Percentiles rank a stretch among this genome's conserved stretches.
Evolutionary conservation across 805 yeast genomes (phyloP).

Genomic region (Debaryomyces hansenii): DNA sequence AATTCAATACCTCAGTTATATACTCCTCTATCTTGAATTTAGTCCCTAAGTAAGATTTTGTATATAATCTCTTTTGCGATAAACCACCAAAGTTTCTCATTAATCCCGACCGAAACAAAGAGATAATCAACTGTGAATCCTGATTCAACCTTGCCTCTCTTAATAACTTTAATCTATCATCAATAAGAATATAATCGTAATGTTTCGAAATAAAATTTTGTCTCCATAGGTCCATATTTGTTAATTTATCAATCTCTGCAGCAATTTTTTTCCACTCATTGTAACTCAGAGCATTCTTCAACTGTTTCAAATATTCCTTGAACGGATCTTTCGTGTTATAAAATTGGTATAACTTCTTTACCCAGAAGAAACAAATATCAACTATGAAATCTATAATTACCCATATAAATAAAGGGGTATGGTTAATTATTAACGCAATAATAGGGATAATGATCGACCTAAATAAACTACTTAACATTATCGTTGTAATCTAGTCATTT

Average conservation of each 20-base stretch:
- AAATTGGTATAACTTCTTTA: conserved; percentile 33
- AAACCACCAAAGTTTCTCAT: conserved; percentile 91
- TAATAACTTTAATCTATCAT: conserved; percentile 66
- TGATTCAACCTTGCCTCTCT: conserved; percentile 58
- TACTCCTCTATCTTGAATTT: conserved; percentile 86
- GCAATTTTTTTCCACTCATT: conserved; percentile 68
- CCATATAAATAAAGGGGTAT: conserved; percentile 42
- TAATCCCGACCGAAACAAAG: conserved; percentile 76
- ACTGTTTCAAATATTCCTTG: conserved; percentile 47
- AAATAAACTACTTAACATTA: conserved; percentile 5
- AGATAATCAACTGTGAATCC: conserved; percentile 60
- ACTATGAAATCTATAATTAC: conserved; percentile 40
- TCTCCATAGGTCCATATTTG: conserved; percentile 59
- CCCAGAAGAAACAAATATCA: conserved; percentile 51
- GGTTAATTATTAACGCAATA: conserved; percentile 17
- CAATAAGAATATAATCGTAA: conserved; percentile 81
- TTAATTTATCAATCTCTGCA: conserved; percentile 48
- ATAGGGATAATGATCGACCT: conserved; percentile 17
- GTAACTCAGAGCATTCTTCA: conserved; percentile 55
- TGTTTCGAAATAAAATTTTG: conserved; percentile 78
- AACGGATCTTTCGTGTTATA: conserved; percentile 43
- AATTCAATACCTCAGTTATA: conserved; percentile 68
- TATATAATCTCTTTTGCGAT: conserved; percentile 73
- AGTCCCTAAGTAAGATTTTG: conserved; percentile 84
- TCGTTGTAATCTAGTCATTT: too few relatives aligned